Base-by-base conservation (phyloP, 73 alveolate genomes). In the Paramecium primaurelia region DNA sequence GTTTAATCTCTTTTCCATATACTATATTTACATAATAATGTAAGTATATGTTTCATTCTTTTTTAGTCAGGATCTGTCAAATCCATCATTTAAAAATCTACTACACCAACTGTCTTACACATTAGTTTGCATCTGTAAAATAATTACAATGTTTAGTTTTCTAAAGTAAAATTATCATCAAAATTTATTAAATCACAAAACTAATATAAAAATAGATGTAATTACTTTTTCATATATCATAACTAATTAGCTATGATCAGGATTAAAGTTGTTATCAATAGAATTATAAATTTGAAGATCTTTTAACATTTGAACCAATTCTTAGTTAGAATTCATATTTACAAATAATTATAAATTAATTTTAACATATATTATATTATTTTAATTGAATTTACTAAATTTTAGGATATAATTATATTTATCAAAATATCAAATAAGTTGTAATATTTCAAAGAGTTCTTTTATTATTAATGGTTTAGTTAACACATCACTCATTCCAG, bases 401-500 rank as follows among this genome's bases (percentile, higher is more conserved):
- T 49, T 49, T n/a, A 49, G 60, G 12, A 12, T 49, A 7, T 14
- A 40, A 40, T 40, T 7, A 40, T 1, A 14, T 40, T 40, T 40
- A 40, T 49, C 12, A 49, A 49, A 14, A 49, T n/a, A 49, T 64
- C 84, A 64, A 28, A 64, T 32, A 25, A 64, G 12, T 12, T 64
- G 42, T 34, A 64, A 64, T 28, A 64, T 64, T 64, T 64, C 84
- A 34, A 64, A 64, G 6, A 64, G 26, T 6, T 80, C 91, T 12
- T 80, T 80, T 36, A 80, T 44, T 16, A 38, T 45, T 25, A 80
- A 36, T 26, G 91, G 91, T 80, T 80, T 80, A 0, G 71, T 18
- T 12, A 80, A 49, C 20, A 80, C 91, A 22, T 80, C 71, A 26
- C 73, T 47, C 73, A 80, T 44, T 18, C 91, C 91, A 10, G 91